A percentile compares a stretch with the other conserved stretches of the same genome.
Evolutionary conservation across 352 stramenopile species (phyloP).

Genomic region (Globisporangium barbulae): DNA sequence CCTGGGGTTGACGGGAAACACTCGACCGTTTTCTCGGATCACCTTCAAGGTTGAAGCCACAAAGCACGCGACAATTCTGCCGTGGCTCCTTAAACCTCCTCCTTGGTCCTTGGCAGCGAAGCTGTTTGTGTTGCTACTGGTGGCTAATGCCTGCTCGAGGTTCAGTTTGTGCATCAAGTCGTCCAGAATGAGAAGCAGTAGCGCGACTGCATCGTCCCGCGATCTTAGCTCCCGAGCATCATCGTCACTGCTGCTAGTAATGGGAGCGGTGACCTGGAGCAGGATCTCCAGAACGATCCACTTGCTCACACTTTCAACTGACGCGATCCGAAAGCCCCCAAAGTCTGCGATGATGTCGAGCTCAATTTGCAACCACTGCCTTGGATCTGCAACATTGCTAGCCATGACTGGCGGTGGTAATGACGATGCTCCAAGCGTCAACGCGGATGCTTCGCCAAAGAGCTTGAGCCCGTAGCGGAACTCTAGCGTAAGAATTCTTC

Average conservation of each 20-base stretch:
- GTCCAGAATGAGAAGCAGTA: constrained; percentile 14
- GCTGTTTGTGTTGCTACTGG: neutral
- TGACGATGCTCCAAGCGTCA: neutral
- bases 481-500: constrained; percentile 10
- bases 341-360: constrained; percentile 11
- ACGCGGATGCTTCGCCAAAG: constrained; percentile 9
- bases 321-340: neutral
- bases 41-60: neutral
- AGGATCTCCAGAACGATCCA: constrained; percentile 18
- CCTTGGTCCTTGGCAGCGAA: neutral
- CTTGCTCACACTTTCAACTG: constrained; percentile 6
- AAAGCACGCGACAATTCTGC: constrained; percentile 9
- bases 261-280: neutral
- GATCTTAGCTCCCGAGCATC: neutral
- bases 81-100: neutral
- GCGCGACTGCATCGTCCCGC: neutral
- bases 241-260: neutral
- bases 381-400: neutral
- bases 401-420: neutral
- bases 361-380: constrained; percentile 8
- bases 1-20: neutral
- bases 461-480: constrained; percentile 17
- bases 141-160: neutral
- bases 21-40: neutral
- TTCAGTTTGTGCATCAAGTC: constrained; percentile 15